Base-by-base conservation (phyloP, 2,329 filamentous ascomycete genomes). In the Cercospora zeina region DNA sequence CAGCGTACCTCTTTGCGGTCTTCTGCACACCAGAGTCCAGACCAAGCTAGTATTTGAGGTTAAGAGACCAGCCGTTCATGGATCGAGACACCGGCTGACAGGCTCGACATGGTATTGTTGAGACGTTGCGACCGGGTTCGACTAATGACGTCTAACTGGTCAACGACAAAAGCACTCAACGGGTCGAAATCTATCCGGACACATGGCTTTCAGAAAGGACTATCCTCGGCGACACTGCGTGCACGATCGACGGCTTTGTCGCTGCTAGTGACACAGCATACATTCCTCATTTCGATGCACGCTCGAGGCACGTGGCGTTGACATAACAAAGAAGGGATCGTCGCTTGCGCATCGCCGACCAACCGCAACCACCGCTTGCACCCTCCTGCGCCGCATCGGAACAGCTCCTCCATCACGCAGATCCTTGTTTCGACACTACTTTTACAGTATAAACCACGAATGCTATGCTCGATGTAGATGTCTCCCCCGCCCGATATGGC, bases 271-370 rank as follows among this genome's bases (percentile, higher is more conserved):
- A 9, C 24, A n/a, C 24, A n/a, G 2, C 47, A 51, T 11, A 51
- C 47, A 51, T 51, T 51, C 14, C 47, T 45, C 21, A 19, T 19
- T 42, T 50, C 19, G 8, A 14, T 31, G 45, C 45, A 50, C 30
- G 30, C 47, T 27, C 14, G 10, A 33, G 14, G 24, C 47, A 51
- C 47, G 47, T 51, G 47, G 47, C 47, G 30, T 30, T 19, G 47
- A 16, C 45, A 49, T 21, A 21, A 30, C 47, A 51, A 51, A 51
- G 47, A 27, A 51, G n/a, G 47, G 47, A 51, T 51, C 47, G 47
- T 51, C 47, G 47, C 47, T 10, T 51, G 47, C 39, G 39, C 47
- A 27, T 51, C 47, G 24, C 47, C 47, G 47, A 51, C 47, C 47
- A 51, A 31, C 47, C 47, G 47, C 47, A 24, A 14, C 47, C 24